phyloP scores from a whole-genome alignment of 306 rosid genomes.

The Prunus salicina region DNA sequence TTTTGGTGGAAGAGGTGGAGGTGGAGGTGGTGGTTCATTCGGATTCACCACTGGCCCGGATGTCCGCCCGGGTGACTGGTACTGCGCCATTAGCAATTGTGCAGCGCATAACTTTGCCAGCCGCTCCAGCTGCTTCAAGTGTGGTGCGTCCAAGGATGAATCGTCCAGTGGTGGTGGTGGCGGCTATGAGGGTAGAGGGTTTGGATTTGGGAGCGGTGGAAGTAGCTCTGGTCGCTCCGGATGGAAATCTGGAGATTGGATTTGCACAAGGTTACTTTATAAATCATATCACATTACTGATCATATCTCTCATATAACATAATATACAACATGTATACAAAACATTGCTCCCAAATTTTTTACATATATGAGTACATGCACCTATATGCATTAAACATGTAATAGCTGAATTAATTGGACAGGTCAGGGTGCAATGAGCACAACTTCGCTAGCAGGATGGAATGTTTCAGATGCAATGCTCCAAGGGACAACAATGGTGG shows the following conservation, averaged over 20 bases:
- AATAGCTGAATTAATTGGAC: background rate
- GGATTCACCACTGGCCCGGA: slow-evolving; percentile 81
- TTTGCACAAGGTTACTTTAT: slow-evolving; percentile 60
- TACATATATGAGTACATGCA: background rate
- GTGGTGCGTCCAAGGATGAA: slow-evolving; percentile 77
- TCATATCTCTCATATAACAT: background rate
- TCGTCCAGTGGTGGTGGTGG: slow-evolving; percentile 33
- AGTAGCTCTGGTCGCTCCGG: slow-evolving; percentile 59
- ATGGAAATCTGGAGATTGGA: slow-evolving; percentile 97
- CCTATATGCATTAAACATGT: background rate
- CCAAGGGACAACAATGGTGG: slow-evolving; percentile 58
- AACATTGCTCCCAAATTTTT: background rate
- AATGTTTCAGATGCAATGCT: slow-evolving; percentile 81
- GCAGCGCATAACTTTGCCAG: slow-evolving; percentile 93
- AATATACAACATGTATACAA: background rate
- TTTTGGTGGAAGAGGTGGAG: slow-evolving; percentile 26
- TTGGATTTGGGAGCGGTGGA: slow-evolving; percentile 28
- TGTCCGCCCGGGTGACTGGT: slow-evolving; percentile 92
- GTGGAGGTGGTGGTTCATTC: slow-evolving; percentile 45
- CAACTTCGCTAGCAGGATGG: slow-evolving; percentile 79
- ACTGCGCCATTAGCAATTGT: slow-evolving; percentile 70
- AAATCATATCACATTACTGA: background rate
- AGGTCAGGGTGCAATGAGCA: slow-evolving; percentile 93
- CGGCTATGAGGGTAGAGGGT: slow-evolving; percentile 42
- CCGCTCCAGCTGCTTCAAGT: slow-evolving; percentile 90